Evolutionary conservation across 371 early-diverging fungal genomes (phyloP).

Genomic region (Actinomortierella ambigua): DNA sequence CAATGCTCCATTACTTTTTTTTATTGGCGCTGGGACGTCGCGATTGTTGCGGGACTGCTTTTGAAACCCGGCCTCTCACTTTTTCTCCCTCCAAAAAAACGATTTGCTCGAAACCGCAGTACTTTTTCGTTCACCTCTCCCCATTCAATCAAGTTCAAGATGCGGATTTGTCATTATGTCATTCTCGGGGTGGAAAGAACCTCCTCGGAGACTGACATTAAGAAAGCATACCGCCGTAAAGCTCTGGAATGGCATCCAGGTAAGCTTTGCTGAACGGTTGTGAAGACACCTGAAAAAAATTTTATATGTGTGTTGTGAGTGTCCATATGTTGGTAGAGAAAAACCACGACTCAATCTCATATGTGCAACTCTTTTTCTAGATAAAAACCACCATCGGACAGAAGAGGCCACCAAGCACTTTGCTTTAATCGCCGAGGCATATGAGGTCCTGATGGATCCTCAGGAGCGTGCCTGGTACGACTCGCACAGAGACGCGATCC

Average conservation of each 20-base stretch:
- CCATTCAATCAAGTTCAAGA: slow-evolving; percentile 10
- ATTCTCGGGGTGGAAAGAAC: slow-evolving; percentile 80
- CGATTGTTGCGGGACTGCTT: not conserved
- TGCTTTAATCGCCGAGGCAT: slow-evolving; percentile 88
- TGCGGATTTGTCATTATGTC: slow-evolving; percentile 89
- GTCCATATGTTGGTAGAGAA: slow-evolving; percentile 3
- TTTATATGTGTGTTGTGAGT: slow-evolving; percentile 10
- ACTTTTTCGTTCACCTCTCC: not conserved
- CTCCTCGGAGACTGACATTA: slow-evolving; percentile 82
- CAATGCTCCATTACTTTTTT: not conserved
- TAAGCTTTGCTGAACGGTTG: slow-evolving; percentile 27
- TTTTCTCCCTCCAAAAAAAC: not conserved
- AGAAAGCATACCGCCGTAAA: slow-evolving; percentile 84
- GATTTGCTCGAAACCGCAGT: not conserved
- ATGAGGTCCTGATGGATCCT: slow-evolving; percentile 85
- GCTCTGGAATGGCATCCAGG: slow-evolving; percentile 93
- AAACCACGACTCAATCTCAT: no score
- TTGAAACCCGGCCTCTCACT: no score
- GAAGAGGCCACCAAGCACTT: slow-evolving; percentile 89
- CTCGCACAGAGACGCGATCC: slow-evolving; percentile 80
- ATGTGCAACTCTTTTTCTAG: no score
- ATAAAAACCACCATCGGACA: slow-evolving; percentile 85
- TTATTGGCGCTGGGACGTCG: not conserved
- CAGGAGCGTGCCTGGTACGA: slow-evolving; percentile 95
- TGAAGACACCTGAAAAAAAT: slow-evolving; percentile 1